Evolutionary conservation across 495 filamentous ascomycete genomes (phyloP), one percentile per base, ranked within the genome.

Genomic region (Neurospora hispaniola): DNA sequence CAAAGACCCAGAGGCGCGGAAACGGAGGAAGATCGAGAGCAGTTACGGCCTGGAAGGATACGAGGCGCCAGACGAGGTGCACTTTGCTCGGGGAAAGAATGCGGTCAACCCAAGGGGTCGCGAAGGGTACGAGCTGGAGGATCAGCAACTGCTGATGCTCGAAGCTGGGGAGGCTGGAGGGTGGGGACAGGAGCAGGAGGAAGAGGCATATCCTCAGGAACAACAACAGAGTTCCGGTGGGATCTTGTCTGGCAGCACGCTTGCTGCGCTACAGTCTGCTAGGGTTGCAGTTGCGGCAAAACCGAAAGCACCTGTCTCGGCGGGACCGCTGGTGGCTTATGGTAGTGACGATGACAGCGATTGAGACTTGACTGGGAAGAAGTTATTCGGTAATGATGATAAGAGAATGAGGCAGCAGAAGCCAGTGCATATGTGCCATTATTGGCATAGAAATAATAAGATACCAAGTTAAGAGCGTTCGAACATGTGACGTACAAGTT

Each of bases 41-140:
- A 89, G 87, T 16, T 98, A 97, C 78, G 96, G 94, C 1, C 80
- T 99, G 70, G 86, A 91, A 70, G 96, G 96, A 1, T 99, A 98
- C 79, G 94, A 98, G 75, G 93, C 93, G 20, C 94, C 95, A 5
- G 96, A 99, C 81, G 92, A 96, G 76, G 91, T 98, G 23, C 97
- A 94, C 87, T 97, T 94, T 83, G 93, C 94, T 4, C 84, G 90
- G 70, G 88, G 87, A 1, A 80, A 81, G 10, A 87, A 88, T 74
- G 87, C 88, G 0, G 87, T 89, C 23, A 89, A 89, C 74, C 87
- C 88, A 2, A 79, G 81, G 14, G 88, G 88, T 0, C 79, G 88
- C 71, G 82, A 84, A 71, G 85, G 84, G 1, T 81, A 82, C 72
- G 84, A 84, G 69, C 73, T 86, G 3, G 84, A 83, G 75, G 78